Conservation (phyloP, 192 early-diverging fungal genomes). For the Coemansia sp. region DNA sequence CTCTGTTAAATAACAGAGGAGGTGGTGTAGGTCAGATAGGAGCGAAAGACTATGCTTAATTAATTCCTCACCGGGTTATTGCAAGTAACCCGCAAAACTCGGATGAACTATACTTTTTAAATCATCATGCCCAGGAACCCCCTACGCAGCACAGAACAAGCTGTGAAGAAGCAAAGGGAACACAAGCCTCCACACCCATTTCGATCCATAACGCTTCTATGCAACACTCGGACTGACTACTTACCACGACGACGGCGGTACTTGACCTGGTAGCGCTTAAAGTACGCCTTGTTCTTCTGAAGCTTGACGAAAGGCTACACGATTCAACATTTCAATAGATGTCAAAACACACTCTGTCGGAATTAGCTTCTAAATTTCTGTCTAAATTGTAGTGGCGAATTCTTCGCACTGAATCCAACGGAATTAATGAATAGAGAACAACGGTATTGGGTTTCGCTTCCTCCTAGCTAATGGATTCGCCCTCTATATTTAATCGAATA, state of each 20-base stretch:
- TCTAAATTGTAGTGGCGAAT: neutral
- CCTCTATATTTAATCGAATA: neutral
- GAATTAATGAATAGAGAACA: no score
- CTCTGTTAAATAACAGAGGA: neutral
- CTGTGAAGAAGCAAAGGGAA: neutral
- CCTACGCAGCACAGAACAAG: neutral
- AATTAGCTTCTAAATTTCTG: slow-evolving; percentile 6
- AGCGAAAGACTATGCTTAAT: slow-evolving; percentile 73
- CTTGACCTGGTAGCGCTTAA: slow-evolving; percentile 99
- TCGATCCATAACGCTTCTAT: neutral
- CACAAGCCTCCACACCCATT: no score
- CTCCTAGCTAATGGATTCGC: neutral
- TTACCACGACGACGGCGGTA: slow-evolving; percentile 97
- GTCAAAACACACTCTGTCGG: neutral
- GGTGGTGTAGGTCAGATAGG: slow-evolving; percentile 70
- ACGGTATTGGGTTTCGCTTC: neutral
- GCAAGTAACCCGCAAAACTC: slow-evolving; percentile 55
- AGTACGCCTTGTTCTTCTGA: slow-evolving; percentile 99
- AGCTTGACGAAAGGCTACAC: slow-evolving; percentile 73
- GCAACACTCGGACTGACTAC: slow-evolving; percentile 16
- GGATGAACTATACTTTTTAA: slow-evolving; percentile 75
- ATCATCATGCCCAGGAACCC: slow-evolving; percentile 60
- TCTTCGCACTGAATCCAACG: neutral
- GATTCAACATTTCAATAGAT: neutral
- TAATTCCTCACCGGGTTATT: slow-evolving; percentile 56